Base-by-base conservation (phyloP, 257 asterid species). In the Datura wrightii region DNA sequence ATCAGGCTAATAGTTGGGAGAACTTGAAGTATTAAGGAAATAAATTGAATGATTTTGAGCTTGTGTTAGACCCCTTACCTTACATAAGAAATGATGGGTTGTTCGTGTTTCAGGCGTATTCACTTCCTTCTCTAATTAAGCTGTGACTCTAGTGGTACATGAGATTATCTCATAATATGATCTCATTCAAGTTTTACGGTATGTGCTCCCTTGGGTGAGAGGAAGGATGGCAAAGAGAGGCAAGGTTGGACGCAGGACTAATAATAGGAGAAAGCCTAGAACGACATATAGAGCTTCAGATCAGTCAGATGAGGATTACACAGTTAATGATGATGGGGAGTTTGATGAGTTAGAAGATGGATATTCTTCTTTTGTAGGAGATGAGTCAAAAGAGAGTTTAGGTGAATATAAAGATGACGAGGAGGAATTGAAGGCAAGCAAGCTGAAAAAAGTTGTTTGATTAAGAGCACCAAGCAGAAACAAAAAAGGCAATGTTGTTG, bases 331-430 rank as follows among this genome's bases (percentile, higher is more conserved):
- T 76, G 97, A 90, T 62, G 97, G 92, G 86, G 92, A 79, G 52
- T n/a, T 90, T 82, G 80, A 86, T 34, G 92, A 88, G 81, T 92
- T 95, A 10, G 98, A 90, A 79, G 96, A 91, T 70, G 98, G 90
- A 79, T 90, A 91, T 84, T 95, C 93, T 86, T 91, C 96, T 79
- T 89, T 95, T 62, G 94, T 92, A 14, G 97, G 86, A 80, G 98
- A 93, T 89, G 97, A 91, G 80, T 88, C 94, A 16, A 97, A 90
- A 60, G 97, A 87, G 83, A 91, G 93, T 79, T 85, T 90, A 19
- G 91, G 89, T 24, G 90, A 87, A 86, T 83, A 83, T 70, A 89
- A 89, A 62, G 94, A 89, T 10, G 91, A 87, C 19, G 88, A 86
- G 5, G 89, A 82, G 60, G 86, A 80, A 46, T 83, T 79, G 60